Conservation (phyloP, 2,329 filamentous ascomycete species). For the Pestalotiopsis sp. region DNA sequence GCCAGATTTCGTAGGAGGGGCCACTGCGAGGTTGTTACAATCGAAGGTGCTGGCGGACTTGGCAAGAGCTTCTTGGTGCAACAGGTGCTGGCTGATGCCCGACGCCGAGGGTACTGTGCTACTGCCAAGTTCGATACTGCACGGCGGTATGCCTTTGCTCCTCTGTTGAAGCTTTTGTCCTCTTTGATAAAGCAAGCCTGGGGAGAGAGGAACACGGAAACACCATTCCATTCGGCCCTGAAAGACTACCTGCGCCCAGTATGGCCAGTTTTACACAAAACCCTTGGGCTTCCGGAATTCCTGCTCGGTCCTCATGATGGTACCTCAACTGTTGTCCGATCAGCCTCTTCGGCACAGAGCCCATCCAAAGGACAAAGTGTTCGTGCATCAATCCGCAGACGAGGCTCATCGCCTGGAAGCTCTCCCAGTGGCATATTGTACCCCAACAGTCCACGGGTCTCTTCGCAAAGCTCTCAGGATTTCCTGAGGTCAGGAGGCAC, state of each 20-base stretch:
- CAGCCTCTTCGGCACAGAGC: slow-evolving; percentile 38
- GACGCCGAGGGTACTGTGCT: slow-evolving; percentile 65
- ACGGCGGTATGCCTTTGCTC: slow-evolving; percentile 62
- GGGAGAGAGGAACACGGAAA: slow-evolving; percentile 68
- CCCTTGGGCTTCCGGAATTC: slow-evolving; percentile 71
- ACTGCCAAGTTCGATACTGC: slow-evolving; percentile 69
- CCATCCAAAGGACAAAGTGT: slow-evolving; percentile 31
- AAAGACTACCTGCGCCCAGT: slow-evolving; percentile 65
- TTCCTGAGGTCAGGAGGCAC: slow-evolving; percentile 60
- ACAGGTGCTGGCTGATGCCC: slow-evolving; percentile 62
- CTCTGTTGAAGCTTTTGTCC: slow-evolving; percentile 65
- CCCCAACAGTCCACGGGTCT: slow-evolving; percentile 38
- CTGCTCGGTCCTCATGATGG: slow-evolving; percentile 55
- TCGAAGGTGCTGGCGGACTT: slow-evolving; percentile 65
- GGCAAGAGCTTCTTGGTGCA: slow-evolving; percentile 68
- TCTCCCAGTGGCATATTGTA: slow-evolving; percentile 38
- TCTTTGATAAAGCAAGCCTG: slow-evolving; percentile 70
- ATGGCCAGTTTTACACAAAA: slow-evolving; percentile 65
- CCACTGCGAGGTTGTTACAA: slow-evolving; percentile 64
- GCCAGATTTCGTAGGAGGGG: slow-evolving; percentile 63
- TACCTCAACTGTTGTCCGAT: slow-evolving; percentile 32
- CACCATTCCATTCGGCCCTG: slow-evolving; percentile 61
- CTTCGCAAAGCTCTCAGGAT: slow-evolving; percentile 58
- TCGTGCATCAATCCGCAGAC: slow-evolving; percentile 39
- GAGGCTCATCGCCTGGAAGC: slow-evolving; percentile 52